Evolutionary conservation across 305 asterid genomes (phyloP), one percentile per base, ranked within the genome.

Genomic region (Fraxinus nigra): DNA sequence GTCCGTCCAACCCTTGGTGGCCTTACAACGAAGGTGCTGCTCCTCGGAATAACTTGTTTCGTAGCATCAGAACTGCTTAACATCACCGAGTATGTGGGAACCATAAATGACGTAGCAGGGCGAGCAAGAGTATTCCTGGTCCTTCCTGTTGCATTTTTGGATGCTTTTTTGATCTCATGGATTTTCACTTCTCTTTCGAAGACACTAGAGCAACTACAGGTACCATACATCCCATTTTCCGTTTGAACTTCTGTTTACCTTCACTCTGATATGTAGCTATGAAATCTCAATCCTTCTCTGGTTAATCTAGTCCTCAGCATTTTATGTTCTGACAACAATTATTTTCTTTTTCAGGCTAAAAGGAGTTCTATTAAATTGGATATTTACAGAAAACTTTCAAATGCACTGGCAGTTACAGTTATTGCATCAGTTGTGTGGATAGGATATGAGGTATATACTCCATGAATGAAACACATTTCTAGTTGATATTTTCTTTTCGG

Each of bases 1-100:
- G 97, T 94, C 74, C 93, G 98, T 8, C 99, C 99, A 63, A 96
- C 99, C 37, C 98, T 96, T 77, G 99, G 98, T 76, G 99, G 98
- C 65, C 90, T 96, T 63, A 94, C 99, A 61, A 88, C 95, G 35
- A 96, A 96, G 86, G 98, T 96, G 87, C 87, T 94, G 84, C 93
- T 93, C 28, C 83, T 94, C 88, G 99, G 99, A 82, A 65, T 77
- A 75, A 96, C 99, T 43, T 96, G 90, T 70, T 90, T 96, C 77
- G 34, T 96, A 87, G 97, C 98, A 70, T 78, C 95, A 20, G 97
- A 91, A 88, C 85, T 96, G 93, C 90, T 96, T 30, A 92, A 91
- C 85, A 83, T 93, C 86, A 91, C 98, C 2, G 97, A 96, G 87
- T 85, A 91, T 83, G 99, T 96, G 83, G 99, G 99, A 77, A 91